These are phyloP conservation scores for Teunomyces aglyptinius DNA, from an alignment of 805 yeast genomes.

Conservation along the genomic window DNA sequence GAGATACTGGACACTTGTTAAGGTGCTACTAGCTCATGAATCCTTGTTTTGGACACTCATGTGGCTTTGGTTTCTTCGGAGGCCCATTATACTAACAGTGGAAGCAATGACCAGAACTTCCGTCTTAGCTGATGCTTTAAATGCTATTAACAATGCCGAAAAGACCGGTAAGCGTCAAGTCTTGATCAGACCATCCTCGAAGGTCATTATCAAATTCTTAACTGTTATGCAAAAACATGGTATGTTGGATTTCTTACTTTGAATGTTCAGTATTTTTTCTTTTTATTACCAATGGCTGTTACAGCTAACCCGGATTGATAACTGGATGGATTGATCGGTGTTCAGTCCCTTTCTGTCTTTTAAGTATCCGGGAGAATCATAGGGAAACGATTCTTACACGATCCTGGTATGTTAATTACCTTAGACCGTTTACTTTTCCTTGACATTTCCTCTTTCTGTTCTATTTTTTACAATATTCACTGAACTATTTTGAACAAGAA, in stretches of 20 bases:
- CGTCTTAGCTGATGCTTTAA: constrained; percentile 97
- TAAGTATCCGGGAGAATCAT: constrained; percentile 88
- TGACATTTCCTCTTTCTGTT: constrained; percentile 38
- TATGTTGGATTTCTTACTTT: constrained; percentile 8
- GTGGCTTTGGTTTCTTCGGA: constrained; percentile 21
- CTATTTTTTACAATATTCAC: neutral
- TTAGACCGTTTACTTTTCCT: constrained; percentile 66
- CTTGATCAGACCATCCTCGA: constrained; percentile 95
- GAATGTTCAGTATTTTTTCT: neutral
- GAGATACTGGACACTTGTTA: constrained; percentile 28
- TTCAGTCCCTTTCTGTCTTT: constrained; percentile 94
- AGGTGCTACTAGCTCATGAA: constrained; percentile 28
- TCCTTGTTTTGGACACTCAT: constrained; percentile 41
- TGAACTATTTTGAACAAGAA: neutral
- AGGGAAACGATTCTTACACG: constrained; percentile 71
- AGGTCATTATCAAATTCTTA: constrained; percentile 96
- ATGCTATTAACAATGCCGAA: constrained; percentile 98
- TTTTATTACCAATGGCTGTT: constrained; percentile 1
- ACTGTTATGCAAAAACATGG: constrained; percentile 98
- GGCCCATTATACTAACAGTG: constrained; percentile 8
- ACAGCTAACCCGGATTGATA: constrained; percentile 78
- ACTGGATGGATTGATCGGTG: constrained; percentile 94
- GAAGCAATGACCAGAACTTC: constrained; percentile 87
- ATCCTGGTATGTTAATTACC: constrained; percentile 36
- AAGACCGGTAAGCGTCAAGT: constrained; percentile 99